A percentile compares a stretch with the other conserved stretches of the same genome.
These are phyloP conservation scores for Auricularia heimuer DNA, from an alignment of 768 basidiomycete species.

Conservation along the genomic window DNA sequence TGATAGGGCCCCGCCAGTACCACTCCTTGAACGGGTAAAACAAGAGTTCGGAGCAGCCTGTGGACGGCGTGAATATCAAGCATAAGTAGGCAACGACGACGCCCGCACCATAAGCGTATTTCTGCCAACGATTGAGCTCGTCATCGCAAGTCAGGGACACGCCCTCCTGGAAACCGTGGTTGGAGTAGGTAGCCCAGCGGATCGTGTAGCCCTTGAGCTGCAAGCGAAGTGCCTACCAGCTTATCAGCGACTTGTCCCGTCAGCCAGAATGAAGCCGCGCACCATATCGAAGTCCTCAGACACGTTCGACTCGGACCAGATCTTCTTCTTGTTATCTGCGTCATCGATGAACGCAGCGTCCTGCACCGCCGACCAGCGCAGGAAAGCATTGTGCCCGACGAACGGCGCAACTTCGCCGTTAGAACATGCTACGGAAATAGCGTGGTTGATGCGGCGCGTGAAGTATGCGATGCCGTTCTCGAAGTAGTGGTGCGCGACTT, in stretches of 20 bases:
- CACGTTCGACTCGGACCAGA: conserved; percentile 59
- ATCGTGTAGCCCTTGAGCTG: conserved; percentile 57
- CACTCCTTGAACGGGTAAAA: conserved; percentile 77
- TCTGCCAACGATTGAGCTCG: conserved; percentile 89
- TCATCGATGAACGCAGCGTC: conserved; percentile 45
- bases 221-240: conserved; percentile 43
- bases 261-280: neutral
- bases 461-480: conserved; percentile 49
- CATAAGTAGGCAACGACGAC: neutral
- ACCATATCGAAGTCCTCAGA: conserved; percentile 53
- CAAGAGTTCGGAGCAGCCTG: conserved; percentile 35
- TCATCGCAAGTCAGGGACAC: conserved; percentile 84
- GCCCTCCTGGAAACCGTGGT: conserved; percentile 84
- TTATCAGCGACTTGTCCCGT: neutral
- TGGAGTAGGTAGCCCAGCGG: conserved; percentile 78
- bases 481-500: conserved; percentile 82
- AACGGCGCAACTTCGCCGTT: conserved; percentile 79
- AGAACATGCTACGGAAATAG: conserved; percentile 31
- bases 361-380: conserved; percentile 50
- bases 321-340: conserved; percentile 39
- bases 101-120: conserved; percentile 52
- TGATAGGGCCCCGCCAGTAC: conserved; percentile 76
- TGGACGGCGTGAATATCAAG: neutral
- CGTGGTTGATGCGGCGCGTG: conserved; percentile 65
- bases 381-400: conserved; percentile 75